These are phyloP conservation scores for Ashbya aceris DNA, from an alignment of 1,139 yeast species.

Conservation along the genomic window DNA sequence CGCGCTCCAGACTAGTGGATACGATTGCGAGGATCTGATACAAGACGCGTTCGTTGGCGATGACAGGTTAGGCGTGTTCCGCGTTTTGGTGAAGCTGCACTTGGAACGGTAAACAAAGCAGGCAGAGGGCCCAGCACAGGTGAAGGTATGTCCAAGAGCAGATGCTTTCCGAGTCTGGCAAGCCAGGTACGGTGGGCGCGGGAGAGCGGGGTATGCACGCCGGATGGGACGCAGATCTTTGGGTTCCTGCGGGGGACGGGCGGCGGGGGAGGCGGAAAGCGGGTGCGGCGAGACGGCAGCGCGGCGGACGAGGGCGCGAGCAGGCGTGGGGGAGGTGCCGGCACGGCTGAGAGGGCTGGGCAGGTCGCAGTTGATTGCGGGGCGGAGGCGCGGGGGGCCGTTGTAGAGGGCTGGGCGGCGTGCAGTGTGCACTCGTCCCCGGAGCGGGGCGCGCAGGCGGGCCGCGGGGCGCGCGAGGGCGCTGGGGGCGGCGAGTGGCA, in stretches of 20 bases:
- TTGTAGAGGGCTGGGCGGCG: no score
- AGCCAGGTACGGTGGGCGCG: conserved; percentile 28
- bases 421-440: no score
- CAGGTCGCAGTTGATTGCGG: no score
- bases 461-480: no score
- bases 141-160: conserved; percentile 4
- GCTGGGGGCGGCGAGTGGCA: not conserved
- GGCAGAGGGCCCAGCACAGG: not conserved
- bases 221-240: conserved; percentile 16
- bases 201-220: conserved; percentile 15
- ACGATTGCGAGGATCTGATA: no score
- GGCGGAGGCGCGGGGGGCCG: no score
- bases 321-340: not conserved
- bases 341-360: not conserved
- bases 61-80: no score
- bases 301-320: not conserved
- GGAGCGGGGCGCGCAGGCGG: no score
- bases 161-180: conserved; percentile 16
- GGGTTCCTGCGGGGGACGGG: conserved; percentile 1
- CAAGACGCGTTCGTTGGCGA: no score
- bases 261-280: not conserved
- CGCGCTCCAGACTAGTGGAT: no score
- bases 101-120: not conserved
- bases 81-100: no score
- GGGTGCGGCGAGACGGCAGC: not conserved